Evolutionary conservation across 2,329 filamentous ascomycete species (phyloP).

Genomic region (Stemphylium vesicarium): DNA sequence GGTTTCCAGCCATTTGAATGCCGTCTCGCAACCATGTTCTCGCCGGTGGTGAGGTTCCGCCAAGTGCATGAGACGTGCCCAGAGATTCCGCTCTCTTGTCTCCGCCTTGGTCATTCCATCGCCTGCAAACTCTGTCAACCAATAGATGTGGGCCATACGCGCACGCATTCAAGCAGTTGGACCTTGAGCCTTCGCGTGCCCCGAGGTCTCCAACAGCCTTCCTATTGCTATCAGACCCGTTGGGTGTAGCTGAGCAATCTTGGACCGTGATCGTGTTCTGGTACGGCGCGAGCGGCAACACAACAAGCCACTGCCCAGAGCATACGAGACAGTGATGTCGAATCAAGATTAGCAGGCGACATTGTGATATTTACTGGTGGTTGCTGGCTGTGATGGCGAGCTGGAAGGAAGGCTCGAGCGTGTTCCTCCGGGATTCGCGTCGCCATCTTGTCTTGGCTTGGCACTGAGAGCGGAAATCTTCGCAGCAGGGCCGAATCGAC

Average conservation of each 20-base stretch:
- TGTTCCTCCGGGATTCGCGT: neutral
- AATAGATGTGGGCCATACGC: neutral
- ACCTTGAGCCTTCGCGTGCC: neutral
- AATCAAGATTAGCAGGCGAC: neutral
- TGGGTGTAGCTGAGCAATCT: neutral
- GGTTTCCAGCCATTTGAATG: neutral
- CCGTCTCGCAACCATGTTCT: neutral
- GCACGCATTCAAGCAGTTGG: conserved; percentile 7
- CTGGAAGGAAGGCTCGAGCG: neutral
- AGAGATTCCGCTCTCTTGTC: conserved; percentile 14
- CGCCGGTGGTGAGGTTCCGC: neutral
- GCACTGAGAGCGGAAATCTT: neutral
- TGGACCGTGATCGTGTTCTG: neutral
- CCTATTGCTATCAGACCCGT: neutral
- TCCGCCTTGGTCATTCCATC: conserved; percentile 4
- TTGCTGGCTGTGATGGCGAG: neutral
- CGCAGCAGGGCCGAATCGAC: too few relatives aligned
- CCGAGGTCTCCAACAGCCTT: neutral
- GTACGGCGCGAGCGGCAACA: neutral
- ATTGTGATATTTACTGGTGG: neutral
- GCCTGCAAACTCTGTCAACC: neutral
- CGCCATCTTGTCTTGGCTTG: neutral
- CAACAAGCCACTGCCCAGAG: neutral
- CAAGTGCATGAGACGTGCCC: conserved; percentile 10
- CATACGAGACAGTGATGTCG: neutral